Evolutionary conservation across 306 rosid genomes (phyloP).

Genomic region (Inga laurina): DNA sequence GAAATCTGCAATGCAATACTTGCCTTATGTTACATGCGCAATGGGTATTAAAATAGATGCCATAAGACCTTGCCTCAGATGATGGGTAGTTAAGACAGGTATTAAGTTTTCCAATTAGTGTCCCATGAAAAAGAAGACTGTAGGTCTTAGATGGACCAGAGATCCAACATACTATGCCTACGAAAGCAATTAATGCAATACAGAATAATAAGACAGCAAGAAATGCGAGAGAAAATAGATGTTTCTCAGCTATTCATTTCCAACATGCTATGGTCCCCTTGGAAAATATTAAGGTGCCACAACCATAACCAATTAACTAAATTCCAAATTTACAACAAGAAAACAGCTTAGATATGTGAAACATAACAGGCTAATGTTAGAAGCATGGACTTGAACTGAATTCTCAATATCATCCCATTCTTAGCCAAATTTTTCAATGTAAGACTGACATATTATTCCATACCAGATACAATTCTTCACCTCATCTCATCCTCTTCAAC

Average conservation of each 20-base stretch:
- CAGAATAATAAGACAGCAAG: not conserved
- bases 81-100: not conserved
- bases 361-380: constrained; percentile 3
- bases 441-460: not conserved
- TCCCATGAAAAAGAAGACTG: not conserved
- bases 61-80: not conserved
- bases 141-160: not conserved
- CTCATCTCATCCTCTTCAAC: not conserved
- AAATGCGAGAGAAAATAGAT: not conserved
- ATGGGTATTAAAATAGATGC: constrained; percentile 13
- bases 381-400: not conserved
- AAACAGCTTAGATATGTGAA: not conserved
- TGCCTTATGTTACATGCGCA: not conserved
- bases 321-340: not conserved
- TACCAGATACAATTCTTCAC: not conserved
- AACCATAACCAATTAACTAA: not conserved
- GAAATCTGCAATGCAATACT: not conserved
- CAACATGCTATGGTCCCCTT: not conserved
- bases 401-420: not conserved
- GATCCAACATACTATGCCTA: not conserved
- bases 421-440: not conserved
- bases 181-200: not conserved
- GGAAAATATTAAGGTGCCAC: not conserved
- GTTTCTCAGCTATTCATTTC: not conserved
- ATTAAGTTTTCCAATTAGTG: not conserved